phyloP scores from a whole-genome alignment of 2,329 filamentous ascomycete genomes.

The Fusarium sp. region DNA sequence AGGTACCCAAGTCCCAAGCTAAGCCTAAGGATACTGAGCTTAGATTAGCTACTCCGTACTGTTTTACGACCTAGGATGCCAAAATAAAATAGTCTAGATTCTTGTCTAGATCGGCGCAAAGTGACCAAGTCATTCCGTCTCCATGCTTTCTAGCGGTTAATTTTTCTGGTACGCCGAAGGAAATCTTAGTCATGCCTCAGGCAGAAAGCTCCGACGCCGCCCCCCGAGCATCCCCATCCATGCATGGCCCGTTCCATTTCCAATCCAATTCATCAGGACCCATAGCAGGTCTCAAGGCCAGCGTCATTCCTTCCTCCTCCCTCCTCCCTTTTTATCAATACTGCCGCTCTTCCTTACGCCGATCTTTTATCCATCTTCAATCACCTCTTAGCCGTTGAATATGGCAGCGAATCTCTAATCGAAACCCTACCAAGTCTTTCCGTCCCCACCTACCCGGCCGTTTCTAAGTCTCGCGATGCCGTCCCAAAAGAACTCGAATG shows the following conservation, averaged over 20 bases:
- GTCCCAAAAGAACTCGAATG: slow-evolving; percentile 63
- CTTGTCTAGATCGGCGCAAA: neutral
- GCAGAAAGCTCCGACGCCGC: slow-evolving; percentile 23
- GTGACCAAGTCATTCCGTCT: neutral
- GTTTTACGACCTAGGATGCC: neutral
- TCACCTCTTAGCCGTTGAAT: slow-evolving; percentile 44
- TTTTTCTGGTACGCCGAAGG: neutral
- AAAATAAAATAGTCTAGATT: neutral
- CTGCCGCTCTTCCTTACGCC: slow-evolving; percentile 4
- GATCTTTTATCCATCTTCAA: slow-evolving; percentile 29
- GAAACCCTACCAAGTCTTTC: slow-evolving; percentile 35
- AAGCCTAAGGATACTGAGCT: neutral
- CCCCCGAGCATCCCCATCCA: slow-evolving; percentile 34
- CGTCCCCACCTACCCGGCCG: slow-evolving; percentile 22
- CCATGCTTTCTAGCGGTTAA: neutral
- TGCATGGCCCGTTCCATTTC: slow-evolving; percentile 36
- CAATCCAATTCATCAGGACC: slow-evolving; percentile 42
- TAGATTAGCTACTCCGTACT: neutral
- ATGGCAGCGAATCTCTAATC: slow-evolving; percentile 55
- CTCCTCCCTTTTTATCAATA: slow-evolving; percentile 30
- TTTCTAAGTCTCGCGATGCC: slow-evolving; percentile 55
- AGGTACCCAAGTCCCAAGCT: neutral
- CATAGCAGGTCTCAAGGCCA: slow-evolving; percentile 36
- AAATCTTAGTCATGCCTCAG: slow-evolving; percentile 32
- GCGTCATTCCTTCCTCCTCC: slow-evolving; percentile 37